A percentile compares a stretch with the other conserved stretches of the same genome.
phyloP scores from a whole-genome alignment of 371 early-diverging fungal genomes.

The Syncephalis fuscata region DNA sequence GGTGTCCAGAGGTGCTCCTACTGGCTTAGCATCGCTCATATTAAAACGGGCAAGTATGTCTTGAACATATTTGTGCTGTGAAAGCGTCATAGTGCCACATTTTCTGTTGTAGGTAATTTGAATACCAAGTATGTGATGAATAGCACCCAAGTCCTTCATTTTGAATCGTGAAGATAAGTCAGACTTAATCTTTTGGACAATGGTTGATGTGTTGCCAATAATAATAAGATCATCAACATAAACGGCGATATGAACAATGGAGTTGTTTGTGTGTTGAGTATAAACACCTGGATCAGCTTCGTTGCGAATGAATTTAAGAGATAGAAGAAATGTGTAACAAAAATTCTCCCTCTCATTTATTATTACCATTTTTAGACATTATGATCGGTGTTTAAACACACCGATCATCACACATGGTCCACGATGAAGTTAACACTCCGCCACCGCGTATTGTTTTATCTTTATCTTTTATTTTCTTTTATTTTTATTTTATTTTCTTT shows the following conservation, averaged over 20 bases:
- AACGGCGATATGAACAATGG: not conserved
- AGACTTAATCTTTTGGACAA: not conserved
- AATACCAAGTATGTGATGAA: no score
- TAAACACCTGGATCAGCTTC: not conserved
- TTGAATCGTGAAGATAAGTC: not conserved
- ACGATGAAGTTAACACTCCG: no score
- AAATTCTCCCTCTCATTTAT: no score
- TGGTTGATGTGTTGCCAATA: not conserved
- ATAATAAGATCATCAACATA: constrained; percentile 1
- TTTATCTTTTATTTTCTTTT: no score
- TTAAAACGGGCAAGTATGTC: not conserved
- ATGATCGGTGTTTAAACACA: no score
- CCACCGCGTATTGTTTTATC: no score
- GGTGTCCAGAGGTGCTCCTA: not conserved
- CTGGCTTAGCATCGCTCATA: no score
- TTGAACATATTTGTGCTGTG: not conserved
- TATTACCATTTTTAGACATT: no score
- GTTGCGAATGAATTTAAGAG: not conserved
- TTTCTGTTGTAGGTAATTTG: no score
- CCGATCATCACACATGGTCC: no score
- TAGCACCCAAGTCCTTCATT: not conserved
- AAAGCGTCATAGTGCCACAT: not conserved
- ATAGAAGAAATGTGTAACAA: no score
- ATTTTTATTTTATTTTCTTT: no score
- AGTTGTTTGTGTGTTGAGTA: not conserved